These are phyloP conservation scores for Vicia villosa DNA, from an alignment of 306 rosid species.

Conservation along the genomic window DNA sequence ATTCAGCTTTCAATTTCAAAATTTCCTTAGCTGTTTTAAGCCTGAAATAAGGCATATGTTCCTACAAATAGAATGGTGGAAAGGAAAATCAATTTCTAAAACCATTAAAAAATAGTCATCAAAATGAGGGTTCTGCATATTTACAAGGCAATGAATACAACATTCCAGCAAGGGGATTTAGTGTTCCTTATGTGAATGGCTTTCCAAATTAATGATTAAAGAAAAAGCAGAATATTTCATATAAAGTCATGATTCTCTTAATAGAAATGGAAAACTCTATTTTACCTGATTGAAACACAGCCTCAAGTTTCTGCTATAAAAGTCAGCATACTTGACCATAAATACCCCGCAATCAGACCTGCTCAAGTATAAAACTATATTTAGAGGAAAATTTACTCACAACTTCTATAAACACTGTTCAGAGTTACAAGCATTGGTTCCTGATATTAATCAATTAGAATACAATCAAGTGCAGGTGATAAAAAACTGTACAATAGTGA, in stretches of 20 bases:
- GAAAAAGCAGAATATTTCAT: constrained; percentile 2
- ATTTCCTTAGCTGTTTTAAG: constrained; percentile 84
- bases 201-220: constrained; percentile 1
- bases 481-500: not conserved
- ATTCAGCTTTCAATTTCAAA: constrained; percentile 77
- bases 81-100: constrained; percentile 35
- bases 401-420: not conserved
- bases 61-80: constrained; percentile 50
- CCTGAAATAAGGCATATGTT: constrained; percentile 89
- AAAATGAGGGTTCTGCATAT: not conserved
- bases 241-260: not conserved
- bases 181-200: not conserved
- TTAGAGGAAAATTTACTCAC: constrained; percentile 27
- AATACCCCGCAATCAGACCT: constrained; percentile 92
- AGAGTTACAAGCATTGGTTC: constrained; percentile 25
- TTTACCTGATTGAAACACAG: constrained; percentile 89
- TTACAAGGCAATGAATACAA: constrained; percentile 9
- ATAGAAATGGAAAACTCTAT: constrained; percentile 27
- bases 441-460: not conserved
- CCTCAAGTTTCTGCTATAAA: constrained; percentile 79
- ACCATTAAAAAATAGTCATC: constrained; percentile 9
- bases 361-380: constrained; percentile 34
- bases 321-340: constrained; percentile 91
- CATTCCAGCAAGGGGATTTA: constrained; percentile 1
- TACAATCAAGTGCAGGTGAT: constrained; percentile 1